Conservation (phyloP, 768 basidiomycete species). For the Cubamyces lactineus region DNA sequence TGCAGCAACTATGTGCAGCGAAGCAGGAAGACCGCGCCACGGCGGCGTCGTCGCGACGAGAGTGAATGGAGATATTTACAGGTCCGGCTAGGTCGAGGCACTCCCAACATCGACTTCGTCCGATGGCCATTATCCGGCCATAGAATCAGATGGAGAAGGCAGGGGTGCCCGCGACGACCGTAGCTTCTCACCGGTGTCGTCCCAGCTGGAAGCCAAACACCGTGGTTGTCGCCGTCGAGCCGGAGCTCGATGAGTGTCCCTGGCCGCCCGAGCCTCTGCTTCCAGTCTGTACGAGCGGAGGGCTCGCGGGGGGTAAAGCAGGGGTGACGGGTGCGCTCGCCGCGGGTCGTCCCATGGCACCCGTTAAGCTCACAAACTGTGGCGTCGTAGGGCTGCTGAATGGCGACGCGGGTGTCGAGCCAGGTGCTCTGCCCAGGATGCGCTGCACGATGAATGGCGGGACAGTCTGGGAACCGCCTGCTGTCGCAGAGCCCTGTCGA, state of each 20-base stretch:
- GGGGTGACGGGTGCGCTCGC: not conserved
- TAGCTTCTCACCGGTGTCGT: conserved; percentile 14
- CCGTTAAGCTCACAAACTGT: conserved; percentile 13
- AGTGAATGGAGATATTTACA: conserved; percentile 14
- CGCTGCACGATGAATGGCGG: conserved; percentile 40
- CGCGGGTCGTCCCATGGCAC: conserved; percentile 1
- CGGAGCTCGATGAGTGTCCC: not conserved
- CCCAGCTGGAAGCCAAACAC: conserved; percentile 24
- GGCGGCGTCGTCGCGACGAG: not conserved
- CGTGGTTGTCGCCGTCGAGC: conserved; percentile 14
- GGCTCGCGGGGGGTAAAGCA: not conserved
- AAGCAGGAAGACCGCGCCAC: conserved; percentile 17
- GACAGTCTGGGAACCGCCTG: conserved; percentile 23
- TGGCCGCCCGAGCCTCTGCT: not conserved
- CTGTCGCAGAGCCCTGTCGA: conserved; percentile 11
- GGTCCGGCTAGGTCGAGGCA: too few species aligned
- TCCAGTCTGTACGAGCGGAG: not conserved
- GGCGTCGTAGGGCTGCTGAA: conserved; percentile 25
- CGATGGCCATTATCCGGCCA: too few species aligned
- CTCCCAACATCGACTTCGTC: too few species aligned
- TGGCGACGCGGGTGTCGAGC: conserved; percentile 12
- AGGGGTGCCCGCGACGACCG: not conserved
- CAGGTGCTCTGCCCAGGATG: conserved; percentile 28
- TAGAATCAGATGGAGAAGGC: not conserved
- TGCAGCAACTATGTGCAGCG: conserved; percentile 24